Evolutionary conservation across 345 rosid species (phyloP).

Genomic region (Dipteronia sinensis): DNA sequence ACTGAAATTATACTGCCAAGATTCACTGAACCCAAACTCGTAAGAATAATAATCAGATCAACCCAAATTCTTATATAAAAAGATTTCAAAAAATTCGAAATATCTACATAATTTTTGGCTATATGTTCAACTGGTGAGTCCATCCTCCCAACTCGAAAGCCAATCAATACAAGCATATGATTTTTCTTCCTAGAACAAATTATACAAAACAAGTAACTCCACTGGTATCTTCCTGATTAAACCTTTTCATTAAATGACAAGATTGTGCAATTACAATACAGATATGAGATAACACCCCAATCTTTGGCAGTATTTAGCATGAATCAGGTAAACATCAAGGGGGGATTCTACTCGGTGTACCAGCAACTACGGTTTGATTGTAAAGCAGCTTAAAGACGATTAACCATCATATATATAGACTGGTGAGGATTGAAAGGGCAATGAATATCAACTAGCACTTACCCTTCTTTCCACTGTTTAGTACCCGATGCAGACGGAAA

Average conservation of each 20-base stretch:
- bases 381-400: not conserved
- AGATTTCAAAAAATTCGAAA: no score
- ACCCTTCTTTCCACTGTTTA: slow-evolving; percentile 39
- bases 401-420: not conserved
- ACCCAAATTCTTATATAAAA: no score
- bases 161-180: not conserved
- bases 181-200: not conserved
- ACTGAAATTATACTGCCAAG: no score
- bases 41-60: no score
- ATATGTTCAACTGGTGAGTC: no score
- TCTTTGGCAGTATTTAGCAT: not conserved
- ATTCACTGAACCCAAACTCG: no score
- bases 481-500: slow-evolving; percentile 63
- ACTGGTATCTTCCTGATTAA: not conserved
- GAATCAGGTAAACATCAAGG: not conserved
- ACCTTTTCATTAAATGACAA: not conserved
- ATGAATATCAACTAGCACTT: slow-evolving; percentile 30
- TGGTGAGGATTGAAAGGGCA: not conserved
- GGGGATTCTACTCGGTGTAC: not conserved
- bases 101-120: no score
- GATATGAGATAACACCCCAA: slow-evolving; percentile 1
- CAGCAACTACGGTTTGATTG: not conserved
- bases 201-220: not conserved
- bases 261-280: slow-evolving; percentile 8
- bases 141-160: not conserved